Conservation (phyloP, 176 grass and related monocot species). For the Areca catechu region DNA sequence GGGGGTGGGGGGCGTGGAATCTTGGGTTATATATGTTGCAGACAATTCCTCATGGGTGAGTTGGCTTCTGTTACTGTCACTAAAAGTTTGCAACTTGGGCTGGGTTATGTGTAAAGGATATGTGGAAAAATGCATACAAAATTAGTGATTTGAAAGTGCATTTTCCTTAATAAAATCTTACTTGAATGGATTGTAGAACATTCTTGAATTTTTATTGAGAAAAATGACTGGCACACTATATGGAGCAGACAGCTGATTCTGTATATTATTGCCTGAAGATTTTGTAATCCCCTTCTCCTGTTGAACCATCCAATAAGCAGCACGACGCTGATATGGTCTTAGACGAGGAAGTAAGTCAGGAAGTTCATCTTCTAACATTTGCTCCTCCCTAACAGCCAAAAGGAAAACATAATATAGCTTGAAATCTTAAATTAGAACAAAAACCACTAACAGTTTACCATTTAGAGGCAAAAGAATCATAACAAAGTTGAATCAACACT, state of each 20-base stretch:
- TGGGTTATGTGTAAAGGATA: too few relatives aligned
- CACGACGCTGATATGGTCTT: conserved; percentile 86
- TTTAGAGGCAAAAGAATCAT: too few relatives aligned
- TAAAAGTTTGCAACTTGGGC: too few relatives aligned
- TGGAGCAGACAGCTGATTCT: conserved; percentile 36
- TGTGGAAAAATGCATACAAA: too few relatives aligned
- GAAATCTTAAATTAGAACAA: not conserved
- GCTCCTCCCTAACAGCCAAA: conserved; percentile 28
- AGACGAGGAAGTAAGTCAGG: conserved; percentile 67
- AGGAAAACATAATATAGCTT: conserved; percentile 21
- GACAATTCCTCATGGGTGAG: too few relatives aligned
- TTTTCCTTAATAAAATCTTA: conserved; percentile 34
- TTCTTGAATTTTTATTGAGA: conserved; percentile 52
- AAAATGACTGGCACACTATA: conserved; percentile 75
- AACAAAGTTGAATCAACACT: too few relatives aligned
- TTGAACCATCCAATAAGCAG: conserved; percentile 92
- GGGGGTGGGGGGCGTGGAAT: too few relatives aligned
- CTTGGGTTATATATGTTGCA: too few relatives aligned
- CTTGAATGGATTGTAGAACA: conserved; percentile 99
- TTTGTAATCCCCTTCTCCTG: conserved; percentile 42
- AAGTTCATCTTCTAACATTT: conserved; percentile 51
- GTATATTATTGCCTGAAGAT: conserved; percentile 16
- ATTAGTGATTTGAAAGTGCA: too few relatives aligned
- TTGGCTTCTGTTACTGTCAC: too few relatives aligned
- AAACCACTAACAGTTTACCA: too few relatives aligned